Base-by-base conservation (phyloP, 768 basidiomycete genomes). In the Tylopilus rubrobrunneus region DNA sequence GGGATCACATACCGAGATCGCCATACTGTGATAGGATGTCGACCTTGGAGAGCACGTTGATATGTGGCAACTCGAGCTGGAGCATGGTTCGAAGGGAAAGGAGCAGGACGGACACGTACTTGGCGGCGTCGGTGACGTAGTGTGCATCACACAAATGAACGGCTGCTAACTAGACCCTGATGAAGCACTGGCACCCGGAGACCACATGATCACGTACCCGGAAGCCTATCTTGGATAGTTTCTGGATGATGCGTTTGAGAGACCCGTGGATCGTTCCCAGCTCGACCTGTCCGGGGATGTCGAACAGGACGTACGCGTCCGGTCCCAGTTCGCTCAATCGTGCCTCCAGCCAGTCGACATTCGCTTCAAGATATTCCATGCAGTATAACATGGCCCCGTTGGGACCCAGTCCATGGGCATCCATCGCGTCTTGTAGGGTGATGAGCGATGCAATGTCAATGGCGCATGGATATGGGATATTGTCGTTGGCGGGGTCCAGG, bases 301-400 rank as follows among this genome's bases (percentile, higher is more conserved):
- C 97, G 69, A 99, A 97, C 34, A 99, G 76, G 37, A 98, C 81
- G 70, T 96, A 98, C 23, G 84, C 84, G 58, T 91, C 89, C 27
- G 76, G 73, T 17, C 83, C 87, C 21, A 88, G 74, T 62, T 80
- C 84, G 49, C 73, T 75, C 62, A 94, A 67, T 36, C 80, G 74
- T 50, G 79, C 81, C 69, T 90, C 83, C 10, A 96, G 77, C 86
- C 89, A 89, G 69, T 98, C 97, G 58, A 85, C 84, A 69, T 98
- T 98, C n/a, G 78, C 84, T 62, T 98, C 95, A 10, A 99, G 80
- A 64, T 98, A 97, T 66, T 98, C 95, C 81, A 97, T 89, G 66
- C 93, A 96, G 64, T 93, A 98, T 27, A 98, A 71, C 86, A 98
- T 91, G 7, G 83, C 96, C 14, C 97, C 97, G 61, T 99, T 99